phyloP scores from a whole-genome alignment of 108 stramenopile genomes.

The Pseudonitzschia multiseries region DNA sequence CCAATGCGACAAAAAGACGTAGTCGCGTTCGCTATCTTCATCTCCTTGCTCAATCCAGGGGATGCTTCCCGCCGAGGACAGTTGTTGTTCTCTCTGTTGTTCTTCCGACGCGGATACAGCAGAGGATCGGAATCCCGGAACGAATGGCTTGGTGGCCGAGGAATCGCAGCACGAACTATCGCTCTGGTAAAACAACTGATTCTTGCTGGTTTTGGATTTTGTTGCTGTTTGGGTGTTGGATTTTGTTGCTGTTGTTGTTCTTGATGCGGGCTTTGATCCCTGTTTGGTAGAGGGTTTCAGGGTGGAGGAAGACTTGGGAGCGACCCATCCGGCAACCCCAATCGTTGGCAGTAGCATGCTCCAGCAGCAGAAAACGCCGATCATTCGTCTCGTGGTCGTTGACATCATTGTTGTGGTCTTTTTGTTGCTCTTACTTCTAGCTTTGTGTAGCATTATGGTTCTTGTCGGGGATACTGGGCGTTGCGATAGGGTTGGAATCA shows the following conservation, averaged over 20 bases:
- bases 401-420: not conserved
- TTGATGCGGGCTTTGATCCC: too few species aligned
- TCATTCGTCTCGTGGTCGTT: not conserved
- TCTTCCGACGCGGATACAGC: too few species aligned
- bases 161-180: not conserved
- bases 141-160: not conserved
- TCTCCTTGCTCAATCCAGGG: not conserved
- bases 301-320: not conserved
- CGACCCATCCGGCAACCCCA: not conserved
- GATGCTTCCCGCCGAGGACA: not conserved
- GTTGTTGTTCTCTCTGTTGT: not conserved
- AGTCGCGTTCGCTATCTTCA: not conserved
- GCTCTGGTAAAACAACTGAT: not conserved
- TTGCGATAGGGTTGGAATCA: too few species aligned
- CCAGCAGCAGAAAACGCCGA: not conserved
- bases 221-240: not conserved
- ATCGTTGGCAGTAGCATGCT: not conserved
- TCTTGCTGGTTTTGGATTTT: not conserved
- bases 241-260: too few species aligned
- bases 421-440: too few species aligned
- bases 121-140: not conserved
- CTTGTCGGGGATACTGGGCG: too few species aligned
- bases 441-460: too few species aligned
- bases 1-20: constrained; percentile 18
- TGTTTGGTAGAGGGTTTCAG: too few species aligned